Evolutionary conservation across 306 rosid species (phyloP).

Genomic region (Luffa aegyptiaca): DNA sequence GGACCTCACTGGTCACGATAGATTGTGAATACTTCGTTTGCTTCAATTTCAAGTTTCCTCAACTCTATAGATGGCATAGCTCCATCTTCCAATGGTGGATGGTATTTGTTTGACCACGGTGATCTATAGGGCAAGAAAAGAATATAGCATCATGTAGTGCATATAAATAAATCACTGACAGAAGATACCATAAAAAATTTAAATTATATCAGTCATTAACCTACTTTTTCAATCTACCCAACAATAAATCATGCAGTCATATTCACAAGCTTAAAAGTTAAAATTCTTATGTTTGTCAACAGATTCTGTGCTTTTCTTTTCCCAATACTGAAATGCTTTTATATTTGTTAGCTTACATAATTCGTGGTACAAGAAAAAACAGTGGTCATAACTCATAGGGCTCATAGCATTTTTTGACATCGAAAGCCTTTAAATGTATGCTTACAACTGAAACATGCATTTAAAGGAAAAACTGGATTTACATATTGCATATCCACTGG

Average conservation of each 20-base stretch:
- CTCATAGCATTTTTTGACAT: neutral
- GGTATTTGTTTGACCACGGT: constrained; percentile 93
- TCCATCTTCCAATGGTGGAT: constrained; percentile 81
- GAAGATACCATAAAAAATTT: neutral
- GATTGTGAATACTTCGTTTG: constrained; percentile 80
- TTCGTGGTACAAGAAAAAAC: neutral
- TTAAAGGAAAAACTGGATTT: neutral
- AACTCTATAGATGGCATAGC: constrained; percentile 59
- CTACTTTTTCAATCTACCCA: neutral
- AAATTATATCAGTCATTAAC: neutral
- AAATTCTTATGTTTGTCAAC: neutral
- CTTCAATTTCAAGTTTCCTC: constrained; percentile 91
- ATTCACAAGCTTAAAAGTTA: neutral
- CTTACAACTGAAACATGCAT: neutral
- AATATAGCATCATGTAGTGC: neutral
- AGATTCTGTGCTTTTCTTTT: neutral
- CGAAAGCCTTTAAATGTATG: neutral
- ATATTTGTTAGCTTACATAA: neutral
- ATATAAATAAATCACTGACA: neutral
- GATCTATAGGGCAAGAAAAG: constrained; percentile 41
- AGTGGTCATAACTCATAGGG: neutral
- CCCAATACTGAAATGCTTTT: neutral
- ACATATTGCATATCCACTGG: neutral
- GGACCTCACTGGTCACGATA: constrained; percentile 99
- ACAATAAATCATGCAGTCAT: neutral